Percentiles rank a stretch among this genome's conserved stretches.
Conservation (phyloP, 2,329 filamentous ascomycete genomes). For the Penicillium crustosum region DNA sequence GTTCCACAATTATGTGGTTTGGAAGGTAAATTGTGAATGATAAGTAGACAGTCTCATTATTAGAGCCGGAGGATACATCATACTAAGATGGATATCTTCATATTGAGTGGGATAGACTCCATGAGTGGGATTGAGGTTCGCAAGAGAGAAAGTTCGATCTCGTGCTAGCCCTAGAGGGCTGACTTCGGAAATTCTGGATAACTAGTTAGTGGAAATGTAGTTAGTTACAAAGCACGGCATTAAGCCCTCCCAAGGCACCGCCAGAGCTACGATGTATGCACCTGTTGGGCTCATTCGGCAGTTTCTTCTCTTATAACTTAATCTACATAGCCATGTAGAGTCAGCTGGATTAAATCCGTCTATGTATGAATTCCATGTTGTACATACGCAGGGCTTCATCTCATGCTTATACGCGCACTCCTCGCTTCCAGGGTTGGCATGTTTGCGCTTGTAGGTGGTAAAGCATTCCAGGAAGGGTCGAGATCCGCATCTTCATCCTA, state of each 20-base stretch:
- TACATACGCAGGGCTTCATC: not conserved
- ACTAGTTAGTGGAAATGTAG: too few relatives aligned
- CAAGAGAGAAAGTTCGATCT: not conserved
- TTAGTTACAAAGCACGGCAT: not conserved
- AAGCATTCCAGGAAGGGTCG: not conserved
- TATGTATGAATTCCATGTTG: not conserved
- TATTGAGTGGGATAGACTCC: not conserved
- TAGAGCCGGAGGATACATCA: not conserved
- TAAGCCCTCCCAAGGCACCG: not conserved
- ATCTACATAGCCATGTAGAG: constrained; percentile 2
- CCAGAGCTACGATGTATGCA: not conserved
- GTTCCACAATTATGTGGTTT: not conserved
- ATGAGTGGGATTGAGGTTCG: not conserved
- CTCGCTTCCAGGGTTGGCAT: not conserved
- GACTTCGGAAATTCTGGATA: too few relatives aligned
- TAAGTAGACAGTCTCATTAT: not conserved
- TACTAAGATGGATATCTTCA: not conserved
- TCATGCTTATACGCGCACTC: not conserved
- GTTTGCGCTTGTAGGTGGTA: not conserved
- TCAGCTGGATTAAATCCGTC: not conserved
- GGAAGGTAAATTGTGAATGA: not conserved
- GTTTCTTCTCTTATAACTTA: not conserved
- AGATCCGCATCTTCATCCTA: not conserved
- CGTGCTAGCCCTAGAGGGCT: not conserved
- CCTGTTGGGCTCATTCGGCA: not conserved